Evolutionary conservation across 345 rosid genomes (phyloP).

Genomic region (Fremontodendron californicum): DNA sequence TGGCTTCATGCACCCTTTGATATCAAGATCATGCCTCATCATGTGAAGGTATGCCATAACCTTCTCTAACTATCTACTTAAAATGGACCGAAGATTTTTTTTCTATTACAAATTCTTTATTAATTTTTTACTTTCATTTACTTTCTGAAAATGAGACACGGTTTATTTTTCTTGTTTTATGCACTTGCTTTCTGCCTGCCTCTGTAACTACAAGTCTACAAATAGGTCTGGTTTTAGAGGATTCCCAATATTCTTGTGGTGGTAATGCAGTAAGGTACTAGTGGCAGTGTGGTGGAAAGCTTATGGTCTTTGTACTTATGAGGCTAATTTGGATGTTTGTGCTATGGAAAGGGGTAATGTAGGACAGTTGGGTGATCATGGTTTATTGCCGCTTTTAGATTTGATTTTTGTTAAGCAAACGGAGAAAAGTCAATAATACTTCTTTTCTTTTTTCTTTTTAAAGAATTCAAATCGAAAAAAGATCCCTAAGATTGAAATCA

Average conservation of each 20-base stretch:
- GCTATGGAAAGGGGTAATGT: background rate
- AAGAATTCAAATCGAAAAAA: too few species aligned
- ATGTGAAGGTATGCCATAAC: constrained; percentile 59
- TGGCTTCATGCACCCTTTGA: constrained; percentile 92
- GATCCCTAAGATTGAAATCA: background rate
- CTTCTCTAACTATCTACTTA: background rate
- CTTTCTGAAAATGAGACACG: background rate
- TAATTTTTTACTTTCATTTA: background rate
- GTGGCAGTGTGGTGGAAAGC: background rate
- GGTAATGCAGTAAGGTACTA: background rate
- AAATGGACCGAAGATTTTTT: background rate
- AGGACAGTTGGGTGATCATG: background rate
- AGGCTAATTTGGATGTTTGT: background rate
- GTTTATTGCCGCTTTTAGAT: background rate
- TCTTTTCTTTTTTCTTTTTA: too few species aligned
- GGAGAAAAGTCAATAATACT: background rate
- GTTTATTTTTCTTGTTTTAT: constrained; percentile 1
- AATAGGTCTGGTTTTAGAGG: background rate
- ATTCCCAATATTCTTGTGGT: background rate
- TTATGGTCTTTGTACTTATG: background rate
- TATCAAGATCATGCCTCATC: constrained; percentile 97
- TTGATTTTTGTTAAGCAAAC: background rate
- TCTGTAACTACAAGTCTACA: background rate
- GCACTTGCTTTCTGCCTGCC: background rate
- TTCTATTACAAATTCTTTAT: background rate